Conservation (phyloP, 2,329 filamentous ascomycete genomes). For the Arthroderma uncinatum region DNA sequence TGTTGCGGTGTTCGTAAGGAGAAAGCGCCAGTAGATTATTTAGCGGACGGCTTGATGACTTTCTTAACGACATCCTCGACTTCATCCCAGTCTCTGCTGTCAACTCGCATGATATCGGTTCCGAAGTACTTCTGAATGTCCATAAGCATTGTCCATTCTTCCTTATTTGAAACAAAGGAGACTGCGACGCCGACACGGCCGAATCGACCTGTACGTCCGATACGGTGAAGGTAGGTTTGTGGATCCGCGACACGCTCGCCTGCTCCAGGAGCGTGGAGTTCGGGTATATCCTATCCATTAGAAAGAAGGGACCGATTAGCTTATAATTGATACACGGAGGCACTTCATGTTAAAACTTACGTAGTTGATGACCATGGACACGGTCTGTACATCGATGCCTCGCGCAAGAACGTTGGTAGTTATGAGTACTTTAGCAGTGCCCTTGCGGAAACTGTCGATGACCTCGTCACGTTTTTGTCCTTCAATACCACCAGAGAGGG, state of each 20-base stretch:
- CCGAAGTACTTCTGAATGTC: slow-evolving; percentile 70
- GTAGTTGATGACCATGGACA: slow-evolving; percentile 99
- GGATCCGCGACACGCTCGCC: slow-evolving; percentile 63
- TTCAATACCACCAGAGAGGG: slow-evolving; percentile 79
- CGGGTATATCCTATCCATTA: slow-evolving; percentile 52
- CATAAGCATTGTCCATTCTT: slow-evolving; percentile 67
- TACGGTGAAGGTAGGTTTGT: slow-evolving; percentile 95
- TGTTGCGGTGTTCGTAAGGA: neutral
- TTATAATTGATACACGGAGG: neutral
- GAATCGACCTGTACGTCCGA: slow-evolving; percentile 92
- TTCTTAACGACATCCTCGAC: slow-evolving; percentile 74
- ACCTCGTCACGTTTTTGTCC: slow-evolving; percentile 71
- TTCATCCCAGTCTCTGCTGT: slow-evolving; percentile 80
- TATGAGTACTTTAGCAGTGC: slow-evolving; percentile 88
- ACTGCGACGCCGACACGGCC: slow-evolving; percentile 93
- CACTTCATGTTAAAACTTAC: slow-evolving; percentile 28
- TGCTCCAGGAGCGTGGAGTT: slow-evolving; percentile 45
- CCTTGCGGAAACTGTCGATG: slow-evolving; percentile 74
- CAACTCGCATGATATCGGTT: slow-evolving; percentile 69
- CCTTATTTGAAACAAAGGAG: slow-evolving; percentile 80
- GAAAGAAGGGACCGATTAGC: neutral
- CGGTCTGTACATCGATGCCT: slow-evolving; percentile 82
- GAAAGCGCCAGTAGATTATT: neutral
- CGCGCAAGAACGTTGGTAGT: slow-evolving; percentile 94
- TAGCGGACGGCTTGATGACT: slow-evolving; percentile 52